These are phyloP conservation scores for Baeospora myosura DNA, from an alignment of 1,284 basidiomycete species.

Conservation along the genomic window DNA sequence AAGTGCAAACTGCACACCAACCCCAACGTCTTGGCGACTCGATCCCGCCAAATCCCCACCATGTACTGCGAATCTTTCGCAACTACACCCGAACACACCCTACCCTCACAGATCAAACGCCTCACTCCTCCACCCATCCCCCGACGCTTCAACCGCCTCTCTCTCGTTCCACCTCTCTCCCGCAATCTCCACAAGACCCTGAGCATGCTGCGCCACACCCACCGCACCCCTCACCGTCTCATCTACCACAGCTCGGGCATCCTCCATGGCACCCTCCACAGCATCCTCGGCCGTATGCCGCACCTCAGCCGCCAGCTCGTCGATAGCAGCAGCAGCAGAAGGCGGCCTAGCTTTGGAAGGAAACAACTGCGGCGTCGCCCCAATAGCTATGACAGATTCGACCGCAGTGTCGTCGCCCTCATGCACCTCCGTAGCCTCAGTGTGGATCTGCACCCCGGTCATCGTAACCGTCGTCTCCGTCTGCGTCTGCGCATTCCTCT, in stretches of 20 bases:
- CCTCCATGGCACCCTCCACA: no score
- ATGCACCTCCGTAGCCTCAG: not conserved
- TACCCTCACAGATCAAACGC: no score
- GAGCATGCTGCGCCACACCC: not conserved
- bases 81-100: no score
- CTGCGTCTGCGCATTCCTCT: not conserved
- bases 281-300: not conserved
- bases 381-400: not conserved
- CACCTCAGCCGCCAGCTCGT: not conserved
- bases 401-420: not conserved
- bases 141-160: not conserved
- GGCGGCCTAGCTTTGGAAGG: not conserved
- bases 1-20: no score
- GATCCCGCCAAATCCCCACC: no score
- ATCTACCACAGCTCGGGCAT: not conserved
- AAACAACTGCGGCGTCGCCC: not conserved
- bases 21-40: no score
- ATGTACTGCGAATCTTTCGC: no score
- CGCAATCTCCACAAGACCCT: not conserved
- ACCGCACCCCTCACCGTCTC: no score
- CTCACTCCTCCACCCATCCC: slow-evolving; percentile 1
- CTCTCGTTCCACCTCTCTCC: not conserved
- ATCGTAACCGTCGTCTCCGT: not conserved
- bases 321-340: not conserved
- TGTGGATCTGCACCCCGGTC: not conserved